Evolutionary conservation across 2,329 filamentous ascomycete species (phyloP).

Genomic region (Cladosporium colombiae): DNA sequence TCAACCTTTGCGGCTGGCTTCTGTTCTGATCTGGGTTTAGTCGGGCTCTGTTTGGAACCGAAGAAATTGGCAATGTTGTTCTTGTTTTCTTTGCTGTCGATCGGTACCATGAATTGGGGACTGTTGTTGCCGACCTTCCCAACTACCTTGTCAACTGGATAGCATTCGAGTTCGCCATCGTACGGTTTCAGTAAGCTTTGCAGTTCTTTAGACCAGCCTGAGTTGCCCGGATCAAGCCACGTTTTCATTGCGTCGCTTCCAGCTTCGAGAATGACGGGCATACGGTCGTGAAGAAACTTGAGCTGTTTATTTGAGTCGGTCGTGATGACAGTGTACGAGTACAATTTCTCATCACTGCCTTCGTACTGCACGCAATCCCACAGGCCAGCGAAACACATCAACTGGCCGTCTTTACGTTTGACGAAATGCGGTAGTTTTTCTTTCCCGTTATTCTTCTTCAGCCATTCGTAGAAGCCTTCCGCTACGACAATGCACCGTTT

Average conservation of each 20-base stretch:
- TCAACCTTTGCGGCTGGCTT: not conserved
- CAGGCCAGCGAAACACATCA: conserved; percentile 88
- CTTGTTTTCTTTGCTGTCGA: conserved; percentile 86
- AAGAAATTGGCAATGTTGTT: conserved; percentile 95
- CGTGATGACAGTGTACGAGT: conserved; percentile 93
- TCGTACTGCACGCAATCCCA: conserved; percentile 89
- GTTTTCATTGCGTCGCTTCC: conserved; percentile 67
- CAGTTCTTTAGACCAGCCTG: conserved; percentile 75
- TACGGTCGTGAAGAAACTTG: conserved; percentile 85
- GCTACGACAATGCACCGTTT: conserved; percentile 87
- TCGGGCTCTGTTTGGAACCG: conserved; percentile 36
- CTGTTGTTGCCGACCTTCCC: conserved; percentile 94
- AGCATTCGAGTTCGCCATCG: conserved; percentile 75
- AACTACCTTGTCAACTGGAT: conserved; percentile 83
- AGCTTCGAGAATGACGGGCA: conserved; percentile 89
- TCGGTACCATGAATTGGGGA: conserved; percentile 75
- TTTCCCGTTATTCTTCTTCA: conserved; percentile 73
- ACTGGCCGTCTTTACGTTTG: conserved; percentile 74
- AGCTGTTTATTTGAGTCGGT: conserved; percentile 82
- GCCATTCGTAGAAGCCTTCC: conserved; percentile 96
- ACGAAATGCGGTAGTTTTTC: conserved; percentile 85
- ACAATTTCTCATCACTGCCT: conserved; percentile 68
- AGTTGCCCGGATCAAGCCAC: conserved; percentile 75
- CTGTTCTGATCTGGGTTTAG: conserved; percentile 2
- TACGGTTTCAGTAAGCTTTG: conserved; percentile 80